Evolutionary conservation across 2,329 filamentous ascomycete species (phyloP).

Genomic region (Periconia sp.): DNA sequence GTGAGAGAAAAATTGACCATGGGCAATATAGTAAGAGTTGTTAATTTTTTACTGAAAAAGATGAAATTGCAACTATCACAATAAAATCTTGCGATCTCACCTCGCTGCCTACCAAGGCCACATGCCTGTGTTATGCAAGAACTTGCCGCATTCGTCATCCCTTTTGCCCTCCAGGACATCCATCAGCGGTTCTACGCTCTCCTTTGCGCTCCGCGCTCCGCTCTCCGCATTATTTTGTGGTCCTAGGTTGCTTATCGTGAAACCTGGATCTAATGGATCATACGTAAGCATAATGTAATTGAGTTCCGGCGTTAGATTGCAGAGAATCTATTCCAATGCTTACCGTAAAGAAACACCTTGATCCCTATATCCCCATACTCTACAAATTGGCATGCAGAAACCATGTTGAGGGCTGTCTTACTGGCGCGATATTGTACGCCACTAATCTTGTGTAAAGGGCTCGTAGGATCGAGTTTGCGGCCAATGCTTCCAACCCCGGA

Average conservation of each 20-base stretch:
- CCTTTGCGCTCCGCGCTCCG: constrained; percentile 43
- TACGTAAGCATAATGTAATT: too few species aligned
- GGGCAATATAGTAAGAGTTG: too few species aligned
- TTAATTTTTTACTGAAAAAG: too few species aligned
- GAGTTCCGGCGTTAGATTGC: too few species aligned
- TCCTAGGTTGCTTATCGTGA: constrained; percentile 44
- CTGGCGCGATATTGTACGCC: constrained; percentile 41
- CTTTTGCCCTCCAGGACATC: constrained; percentile 46
- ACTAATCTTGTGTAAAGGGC: constrained; percentile 32
- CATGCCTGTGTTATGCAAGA: constrained; percentile 38
- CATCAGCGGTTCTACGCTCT: constrained; percentile 41
- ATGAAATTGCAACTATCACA: too few species aligned
- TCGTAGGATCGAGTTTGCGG: constrained; percentile 29
- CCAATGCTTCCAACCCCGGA: constrained; percentile 44
- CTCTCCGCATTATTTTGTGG: constrained; percentile 40
- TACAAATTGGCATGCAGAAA: constrained; percentile 38
- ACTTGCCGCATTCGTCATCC: constrained; percentile 39
- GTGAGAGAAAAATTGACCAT: too few species aligned
- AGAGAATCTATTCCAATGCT: too few species aligned
- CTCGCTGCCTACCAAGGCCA: constrained; percentile 45
- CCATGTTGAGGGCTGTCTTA: constrained; percentile 50
- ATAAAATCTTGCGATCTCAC: too few species aligned
- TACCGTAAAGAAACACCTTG: constrained; percentile 48
- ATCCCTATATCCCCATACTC: constrained; percentile 36
- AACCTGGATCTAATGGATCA: constrained; percentile 50